Evolutionary conservation across 1,284 basidiomycete genomes (phyloP).

Genomic region (Fomitopsis pinicola): DNA sequence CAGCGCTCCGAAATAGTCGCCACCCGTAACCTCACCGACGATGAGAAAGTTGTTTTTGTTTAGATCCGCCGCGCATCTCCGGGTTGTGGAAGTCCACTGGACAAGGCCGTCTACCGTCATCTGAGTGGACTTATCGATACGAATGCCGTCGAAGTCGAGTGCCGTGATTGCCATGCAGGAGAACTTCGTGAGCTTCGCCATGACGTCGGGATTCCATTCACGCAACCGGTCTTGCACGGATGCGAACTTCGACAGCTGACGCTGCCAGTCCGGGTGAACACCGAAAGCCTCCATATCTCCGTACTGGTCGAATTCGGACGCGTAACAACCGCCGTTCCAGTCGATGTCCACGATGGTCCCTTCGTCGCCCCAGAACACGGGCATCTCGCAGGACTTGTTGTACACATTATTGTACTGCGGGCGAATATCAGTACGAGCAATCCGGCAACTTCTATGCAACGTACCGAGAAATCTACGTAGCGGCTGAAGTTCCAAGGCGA

Average conservation of each 20-base stretch:
- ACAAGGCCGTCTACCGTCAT: conserved; percentile 80
- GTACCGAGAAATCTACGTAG: conserved; percentile 78
- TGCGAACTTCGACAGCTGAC: conserved; percentile 90
- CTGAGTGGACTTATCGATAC: conserved; percentile 92
- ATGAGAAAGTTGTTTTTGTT: conserved; percentile 88
- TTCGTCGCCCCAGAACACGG: conserved; percentile 75
- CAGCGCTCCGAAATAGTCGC: conserved; percentile 82
- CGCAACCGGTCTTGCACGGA: conserved; percentile 92
- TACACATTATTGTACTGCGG: conserved; percentile 59
- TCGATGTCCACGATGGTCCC: conserved; percentile 58
- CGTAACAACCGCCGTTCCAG: conserved; percentile 61
- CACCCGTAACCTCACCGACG: conserved; percentile 91
- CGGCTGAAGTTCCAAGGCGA: conserved; percentile 81
- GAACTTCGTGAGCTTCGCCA: conserved; percentile 73
- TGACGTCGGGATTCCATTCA: conserved; percentile 79
- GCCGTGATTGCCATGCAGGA: conserved; percentile 83
- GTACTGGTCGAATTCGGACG: conserved; percentile 88
- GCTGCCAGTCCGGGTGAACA: conserved; percentile 91
- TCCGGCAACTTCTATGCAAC: conserved; percentile 12
- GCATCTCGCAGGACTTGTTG: conserved; percentile 72
- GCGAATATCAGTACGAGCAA: conserved; percentile 3
- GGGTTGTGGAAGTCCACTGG: conserved; percentile 68
- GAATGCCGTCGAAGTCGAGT: conserved; percentile 87
- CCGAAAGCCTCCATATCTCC: conserved; percentile 96
- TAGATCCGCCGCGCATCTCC: conserved; percentile 64